These are phyloP conservation scores for Metschnikowia noctiluminum DNA, from an alignment of 805 yeast species.

Conservation along the genomic window DNA sequence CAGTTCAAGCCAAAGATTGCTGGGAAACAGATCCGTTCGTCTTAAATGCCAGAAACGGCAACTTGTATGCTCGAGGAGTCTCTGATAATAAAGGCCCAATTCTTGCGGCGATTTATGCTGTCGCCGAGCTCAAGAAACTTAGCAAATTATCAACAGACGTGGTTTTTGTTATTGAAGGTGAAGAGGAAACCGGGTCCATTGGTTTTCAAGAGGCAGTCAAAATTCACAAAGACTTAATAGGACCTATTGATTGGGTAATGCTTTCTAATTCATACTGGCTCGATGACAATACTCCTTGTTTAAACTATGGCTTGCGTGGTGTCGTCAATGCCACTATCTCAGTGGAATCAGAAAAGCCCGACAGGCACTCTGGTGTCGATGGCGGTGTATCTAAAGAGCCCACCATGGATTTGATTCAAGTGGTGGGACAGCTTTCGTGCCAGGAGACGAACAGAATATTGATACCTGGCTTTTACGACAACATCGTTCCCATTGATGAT, in stretches of 20 bases:
- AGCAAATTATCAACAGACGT: conserved; percentile 64
- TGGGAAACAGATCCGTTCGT: conserved; percentile 83
- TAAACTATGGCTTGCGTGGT: conserved; percentile 93
- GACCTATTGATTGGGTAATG: conserved; percentile 81
- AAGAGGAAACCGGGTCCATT: conserved; percentile 88
- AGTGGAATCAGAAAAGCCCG: conserved; percentile 71
- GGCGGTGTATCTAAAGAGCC: conserved; percentile 93
- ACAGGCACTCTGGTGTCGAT: conserved; percentile 93
- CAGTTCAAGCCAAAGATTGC: conserved; percentile 47
- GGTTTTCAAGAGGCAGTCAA: conserved; percentile 75
- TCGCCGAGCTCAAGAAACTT: conserved; percentile 60
- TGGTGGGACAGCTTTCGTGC: conserved; percentile 63
- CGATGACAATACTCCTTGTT: conserved; percentile 82
- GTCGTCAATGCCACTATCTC: conserved; percentile 77
- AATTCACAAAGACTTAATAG: conserved; percentile 51
- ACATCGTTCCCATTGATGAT: conserved; percentile 54
- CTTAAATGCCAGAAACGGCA: conserved; percentile 77
- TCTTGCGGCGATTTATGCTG: conserved; percentile 82
- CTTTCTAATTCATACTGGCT: conserved; percentile 93
- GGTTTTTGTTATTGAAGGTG: conserved; percentile 86
- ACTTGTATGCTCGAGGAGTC: conserved; percentile 86
- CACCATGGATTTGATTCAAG: conserved; percentile 73
- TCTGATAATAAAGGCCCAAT: conserved; percentile 95
- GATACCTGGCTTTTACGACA: conserved; percentile 69
- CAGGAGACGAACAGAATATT: conserved; percentile 39